Evolutionary conservation across 352 stramenopile species (phyloP), one percentile per base, ranked within the genome.

Genomic region (Phytophthora pinifolia): DNA sequence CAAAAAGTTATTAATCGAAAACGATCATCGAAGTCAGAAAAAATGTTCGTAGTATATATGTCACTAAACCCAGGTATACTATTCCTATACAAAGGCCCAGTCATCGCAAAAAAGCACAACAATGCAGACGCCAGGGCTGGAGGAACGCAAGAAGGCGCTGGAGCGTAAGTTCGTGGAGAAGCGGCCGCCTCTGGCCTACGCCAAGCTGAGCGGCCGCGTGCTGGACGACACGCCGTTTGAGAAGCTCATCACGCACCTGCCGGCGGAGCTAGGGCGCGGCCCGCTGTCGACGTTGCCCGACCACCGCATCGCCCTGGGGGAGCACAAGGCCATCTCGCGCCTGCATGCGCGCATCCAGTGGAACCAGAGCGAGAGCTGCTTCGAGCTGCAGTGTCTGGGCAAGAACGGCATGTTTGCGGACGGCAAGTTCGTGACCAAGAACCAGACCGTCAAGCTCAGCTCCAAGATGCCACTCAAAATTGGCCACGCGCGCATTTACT

Each of bases 401-500:
- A 94, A 94, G 65, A 94, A 94, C 60, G 82, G 82, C 17, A 72
- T 94, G 44, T 90, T 86, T 41, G 80, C 72, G 12, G 67, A 73
- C 31, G 84, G 84, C 49, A 82, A 78, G 43, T 85, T 77, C 46
- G 67, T 94, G 29, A 46, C 67, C 32, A 92, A 92, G 65, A 83
- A 90, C 60, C 65, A 82, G 47, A 88, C 68, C 10, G 54, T 94
- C 42, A 82, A 80, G 25, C 61, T 94, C 12, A 65, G 60, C 9
- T 87, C 71, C 25, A 86, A 83, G 51, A 84, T 85, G 75, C 78
- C 84, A 9, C 62, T 94, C 33, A 90, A 90, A 68, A 94, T 94
- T 46, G 84, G 84, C 1, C 68, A 74, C 15, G 75, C 82, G 39
- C 69, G 82, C 15, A 33, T 94, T 17, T 94, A 94, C 59, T 94